phyloP scores from a whole-genome alignment of 2,329 filamentous ascomycete species.

The Calonectria naviculata region DNA sequence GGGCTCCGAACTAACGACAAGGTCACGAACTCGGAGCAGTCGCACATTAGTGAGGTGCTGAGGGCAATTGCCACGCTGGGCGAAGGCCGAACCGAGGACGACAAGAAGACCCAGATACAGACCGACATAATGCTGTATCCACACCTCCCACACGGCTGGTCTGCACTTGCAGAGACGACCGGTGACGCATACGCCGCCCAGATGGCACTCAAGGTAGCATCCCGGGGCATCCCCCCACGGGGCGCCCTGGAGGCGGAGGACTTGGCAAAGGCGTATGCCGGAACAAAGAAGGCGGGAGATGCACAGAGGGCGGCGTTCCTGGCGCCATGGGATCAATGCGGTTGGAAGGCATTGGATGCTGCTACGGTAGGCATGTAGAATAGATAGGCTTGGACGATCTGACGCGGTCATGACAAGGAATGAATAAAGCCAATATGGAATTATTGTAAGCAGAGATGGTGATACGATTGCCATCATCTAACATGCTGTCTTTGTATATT shows the following conservation, averaged over 20 bases:
- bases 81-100: slow-evolving; percentile 58
- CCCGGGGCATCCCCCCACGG: slow-evolving; percentile 77
- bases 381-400: slow-evolving; percentile 1
- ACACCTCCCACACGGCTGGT: slow-evolving; percentile 83
- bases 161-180: slow-evolving; percentile 72
- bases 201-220: slow-evolving; percentile 85
- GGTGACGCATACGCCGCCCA: slow-evolving; percentile 69
- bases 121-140: slow-evolving; percentile 86
- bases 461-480: background rate
- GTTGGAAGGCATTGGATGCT: slow-evolving; percentile 70
- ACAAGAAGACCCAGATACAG: slow-evolving; percentile 73
- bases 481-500: background rate
- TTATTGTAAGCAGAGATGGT: background rate
- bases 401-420: slow-evolving; percentile 8
- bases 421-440: background rate
- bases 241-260: slow-evolving; percentile 76
- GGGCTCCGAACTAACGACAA: slow-evolving; percentile 75
- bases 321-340: slow-evolving; percentile 79
- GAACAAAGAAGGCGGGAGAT: slow-evolving; percentile 77
- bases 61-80: slow-evolving; percentile 76
- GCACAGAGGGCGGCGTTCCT: slow-evolving; percentile 82
- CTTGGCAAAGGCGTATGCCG: slow-evolving; percentile 78
- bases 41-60: slow-evolving; percentile 78
- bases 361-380: slow-evolving; percentile 39
- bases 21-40: slow-evolving; percentile 72